Evolutionary conservation across 2,329 filamentous ascomycete genomes (phyloP).

Genomic region (Scedosporium apiospermum): DNA sequence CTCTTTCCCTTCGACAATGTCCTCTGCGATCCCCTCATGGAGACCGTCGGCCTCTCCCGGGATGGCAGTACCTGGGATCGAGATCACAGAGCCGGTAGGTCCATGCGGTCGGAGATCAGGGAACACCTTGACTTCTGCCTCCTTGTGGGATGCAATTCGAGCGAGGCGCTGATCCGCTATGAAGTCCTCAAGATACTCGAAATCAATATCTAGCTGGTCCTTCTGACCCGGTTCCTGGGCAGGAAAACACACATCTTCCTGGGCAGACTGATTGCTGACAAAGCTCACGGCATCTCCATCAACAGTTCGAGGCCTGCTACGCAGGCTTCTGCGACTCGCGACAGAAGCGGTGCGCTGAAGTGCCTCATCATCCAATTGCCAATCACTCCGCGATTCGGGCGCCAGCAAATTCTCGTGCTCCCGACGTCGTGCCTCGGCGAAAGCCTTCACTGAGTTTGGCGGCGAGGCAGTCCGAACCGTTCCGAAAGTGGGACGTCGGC

Average conservation of each 20-base stretch:
- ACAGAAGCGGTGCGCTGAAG: conserved; percentile 64
- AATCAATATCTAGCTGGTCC: conserved; percentile 79
- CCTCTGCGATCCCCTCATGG: conserved; percentile 26
- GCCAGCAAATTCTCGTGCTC: conserved; percentile 57
- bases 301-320: conserved; percentile 49
- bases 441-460: conserved; percentile 95
- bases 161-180: conserved; percentile 53
- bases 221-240: conserved; percentile 56
- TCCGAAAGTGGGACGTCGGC: conserved; percentile 47
- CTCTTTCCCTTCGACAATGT: conserved; percentile 25
- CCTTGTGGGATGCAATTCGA: conserved; percentile 39
- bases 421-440: conserved; percentile 80
- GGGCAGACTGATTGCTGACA: conserved; percentile 59
- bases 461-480: conserved; percentile 67
- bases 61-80: conserved; percentile 26
- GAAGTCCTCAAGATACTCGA: conserved; percentile 89
- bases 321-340: conserved; percentile 51
- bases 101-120: conserved; percentile 45
- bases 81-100: not conserved
- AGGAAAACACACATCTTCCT: conserved; percentile 85
- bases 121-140: conserved; percentile 43
- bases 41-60: conserved; percentile 50
- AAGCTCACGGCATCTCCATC: conserved; percentile 54
- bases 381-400: conserved; percentile 32
- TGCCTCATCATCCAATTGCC: conserved; percentile 30